Conservation (phyloP, 73 alveolate species). For the Uronychia setigera region DNA sequence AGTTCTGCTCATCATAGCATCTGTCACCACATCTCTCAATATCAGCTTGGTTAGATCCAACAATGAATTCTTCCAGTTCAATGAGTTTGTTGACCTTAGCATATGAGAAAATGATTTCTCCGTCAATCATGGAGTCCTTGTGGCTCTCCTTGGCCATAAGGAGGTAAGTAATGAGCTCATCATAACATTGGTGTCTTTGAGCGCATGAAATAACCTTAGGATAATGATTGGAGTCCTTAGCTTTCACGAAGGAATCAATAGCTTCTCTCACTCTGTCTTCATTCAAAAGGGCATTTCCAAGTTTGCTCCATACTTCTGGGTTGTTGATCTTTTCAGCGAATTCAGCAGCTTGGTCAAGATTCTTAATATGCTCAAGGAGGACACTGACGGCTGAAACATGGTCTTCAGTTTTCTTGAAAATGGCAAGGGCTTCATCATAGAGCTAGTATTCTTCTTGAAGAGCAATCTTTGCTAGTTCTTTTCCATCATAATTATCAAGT, state of each 20-base stretch:
- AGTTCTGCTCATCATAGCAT: conserved; percentile 90
- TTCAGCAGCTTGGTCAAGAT: conserved; percentile 90
- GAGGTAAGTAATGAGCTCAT: conserved; percentile 87
- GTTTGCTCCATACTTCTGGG: conserved; percentile 96
- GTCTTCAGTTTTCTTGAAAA: conserved; percentile 84
- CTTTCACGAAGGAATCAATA: conserved; percentile 95
- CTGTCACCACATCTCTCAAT: conserved; percentile 95
- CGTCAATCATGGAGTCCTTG: conserved; percentile 93
- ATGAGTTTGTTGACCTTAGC: conserved; percentile 93
- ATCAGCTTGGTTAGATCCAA: conserved; percentile 92
- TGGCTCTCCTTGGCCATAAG: conserved; percentile 88
- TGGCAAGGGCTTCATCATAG: conserved; percentile 95
- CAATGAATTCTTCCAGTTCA: conserved; percentile 93
- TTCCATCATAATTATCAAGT: conserved; percentile 99
- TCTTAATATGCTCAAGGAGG: conserved; percentile 82
- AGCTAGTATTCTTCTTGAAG: conserved; percentile 81
- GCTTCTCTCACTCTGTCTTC: conserved; percentile 87
- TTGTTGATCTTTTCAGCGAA: conserved; percentile 89
- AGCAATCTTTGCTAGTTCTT: conserved; percentile 96
- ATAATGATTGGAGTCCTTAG: conserved; percentile 89
- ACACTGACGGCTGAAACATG: conserved; percentile 95
- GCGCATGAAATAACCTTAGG: conserved; percentile 89
- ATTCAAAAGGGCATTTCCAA: conserved; percentile 97
- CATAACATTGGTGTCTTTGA: conserved; percentile 86
- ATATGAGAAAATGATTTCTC: conserved; percentile 91